Evolutionary conservation across 208 protist species (phyloP).

Genomic region (Sergeia podlipaevii): DNA sequence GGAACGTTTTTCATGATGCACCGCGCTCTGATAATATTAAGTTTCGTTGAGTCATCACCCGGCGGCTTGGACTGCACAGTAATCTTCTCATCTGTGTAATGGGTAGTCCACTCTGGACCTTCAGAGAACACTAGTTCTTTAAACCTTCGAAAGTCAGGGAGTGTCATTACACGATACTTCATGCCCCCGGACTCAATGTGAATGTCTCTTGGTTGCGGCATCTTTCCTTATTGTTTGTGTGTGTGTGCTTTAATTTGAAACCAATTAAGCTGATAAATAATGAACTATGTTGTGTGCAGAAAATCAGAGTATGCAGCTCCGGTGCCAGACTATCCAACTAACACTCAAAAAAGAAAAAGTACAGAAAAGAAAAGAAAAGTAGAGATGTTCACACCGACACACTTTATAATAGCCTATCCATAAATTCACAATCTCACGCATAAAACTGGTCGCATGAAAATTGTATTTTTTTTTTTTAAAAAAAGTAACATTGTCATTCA

Average conservation of each 20-base stretch:
- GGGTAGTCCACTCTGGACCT: slow-evolving; percentile 31
- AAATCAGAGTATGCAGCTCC: not conserved
- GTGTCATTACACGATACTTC: slow-evolving; percentile 56
- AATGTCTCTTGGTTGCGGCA: too few relatives aligned
- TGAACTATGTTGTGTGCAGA: too few relatives aligned
- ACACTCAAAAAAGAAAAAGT: slow-evolving; percentile 7
- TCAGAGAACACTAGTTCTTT: slow-evolving; percentile 41
- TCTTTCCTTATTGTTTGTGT: too few relatives aligned
- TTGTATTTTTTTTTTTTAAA: too few relatives aligned
- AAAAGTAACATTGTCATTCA: too few relatives aligned
- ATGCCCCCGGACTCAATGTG: slow-evolving; percentile 48
- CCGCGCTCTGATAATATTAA: slow-evolving; percentile 78
- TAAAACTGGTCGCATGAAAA: too few relatives aligned
- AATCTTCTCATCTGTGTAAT: slow-evolving; percentile 41
- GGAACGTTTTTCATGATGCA: slow-evolving; percentile 66
- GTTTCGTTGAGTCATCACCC: slow-evolving; percentile 24
- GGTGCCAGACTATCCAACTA: not conserved
- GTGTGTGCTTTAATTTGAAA: too few relatives aligned
- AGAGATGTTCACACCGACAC: not conserved
- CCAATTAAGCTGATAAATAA: too few relatives aligned
- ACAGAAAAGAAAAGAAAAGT: slow-evolving; percentile 7
- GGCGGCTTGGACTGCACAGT: slow-evolving; percentile 63
- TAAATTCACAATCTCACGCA: too few relatives aligned
- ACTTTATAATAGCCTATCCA: too few relatives aligned
- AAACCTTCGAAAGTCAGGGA: slow-evolving; percentile 66